Base-by-base conservation (phyloP, 768 basidiomycete genomes). In the Pisolithus marmoratus region DNA sequence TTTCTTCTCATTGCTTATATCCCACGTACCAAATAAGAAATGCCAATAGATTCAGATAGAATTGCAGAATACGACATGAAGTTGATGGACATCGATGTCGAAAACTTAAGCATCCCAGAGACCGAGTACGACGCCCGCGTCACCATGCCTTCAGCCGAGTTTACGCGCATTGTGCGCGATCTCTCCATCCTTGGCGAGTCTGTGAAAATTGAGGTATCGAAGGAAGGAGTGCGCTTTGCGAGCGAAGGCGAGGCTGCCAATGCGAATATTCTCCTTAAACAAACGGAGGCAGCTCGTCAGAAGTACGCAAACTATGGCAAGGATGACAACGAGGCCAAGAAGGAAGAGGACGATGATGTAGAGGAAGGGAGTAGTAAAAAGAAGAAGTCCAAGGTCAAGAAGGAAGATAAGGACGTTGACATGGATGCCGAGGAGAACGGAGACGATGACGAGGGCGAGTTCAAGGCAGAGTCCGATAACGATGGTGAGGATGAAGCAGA, bases 51-150 rank as follows among this genome's bases (percentile, higher is more conserved):
- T 70, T 81, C 85, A 4, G 95, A 96, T 68, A 84, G 96, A 56
- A 86, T 98, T 49, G 93, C 94, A 23, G 92, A 97, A 66, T 99
- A 99, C 72, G 94, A 96, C 60, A 91, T 99, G 87, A 98, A 98
- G 69, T 83, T 98, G 49, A 97, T 99, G 95, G 95, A 98, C 63
- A 99, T 99, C 64, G 95, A 99, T 68, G 76, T 90, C 22, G 96
- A 99, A 71, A 85, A 83, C 42, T 86, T 98, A 48, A 87, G 87
- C 45, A 98, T 98, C 63, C 96, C 96, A 15, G 94, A 97, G 57
- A 99, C 96, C 2, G 88, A 94, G 46, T 99, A 98, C 70, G 95
- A 98, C 61, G 91, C 92, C 3, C 85, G 87, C 51, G 84, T 98
- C 45, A 84, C 85, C 19, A 84, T 99, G 82, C 80, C 89, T 8